A percentile compares a stretch with the other conserved stretches of the same genome.
Evolutionary conservation across 768 basidiomycete species (phyloP).

Genomic region (Gautieria morchelliformis): DNA sequence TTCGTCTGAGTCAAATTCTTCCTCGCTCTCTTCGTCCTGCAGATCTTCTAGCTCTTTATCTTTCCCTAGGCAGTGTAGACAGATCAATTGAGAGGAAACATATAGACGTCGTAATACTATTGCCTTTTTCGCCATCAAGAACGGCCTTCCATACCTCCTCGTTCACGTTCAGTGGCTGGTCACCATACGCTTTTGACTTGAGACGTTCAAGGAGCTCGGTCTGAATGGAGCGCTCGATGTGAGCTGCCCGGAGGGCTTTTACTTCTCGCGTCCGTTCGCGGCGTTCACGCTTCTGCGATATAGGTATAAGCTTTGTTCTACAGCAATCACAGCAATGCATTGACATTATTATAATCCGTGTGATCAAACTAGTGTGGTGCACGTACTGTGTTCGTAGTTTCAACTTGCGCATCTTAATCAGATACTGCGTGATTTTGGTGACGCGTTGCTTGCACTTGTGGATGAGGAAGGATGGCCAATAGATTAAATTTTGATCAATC

Average conservation of each 20-base stretch:
- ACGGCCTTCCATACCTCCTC: conserved; percentile 93
- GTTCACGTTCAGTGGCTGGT: conserved; percentile 95
- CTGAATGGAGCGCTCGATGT: conserved; percentile 89
- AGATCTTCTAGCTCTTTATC: conserved; percentile 39
- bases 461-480: conserved; percentile 96
- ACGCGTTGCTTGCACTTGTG: conserved; percentile 99
- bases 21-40: conserved; percentile 47
- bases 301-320: conserved; percentile 87
- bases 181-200: conserved; percentile 94
- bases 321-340: background rate
- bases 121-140: conserved; percentile 63
- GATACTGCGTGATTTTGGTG: conserved; percentile 98
- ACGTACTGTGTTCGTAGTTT: conserved; percentile 79
- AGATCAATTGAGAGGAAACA: background rate
- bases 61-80: conserved; percentile 21
- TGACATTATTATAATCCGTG: background rate
- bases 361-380: conserved; percentile 8
- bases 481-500: conserved; percentile 93
- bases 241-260: conserved; percentile 93
- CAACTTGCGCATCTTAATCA: conserved; percentile 94
- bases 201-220: conserved; percentile 93
- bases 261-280: conserved; percentile 88
- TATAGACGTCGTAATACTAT: conserved; percentile 13
- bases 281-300: conserved; percentile 95
- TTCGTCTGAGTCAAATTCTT: conserved; percentile 35